Percentiles rank a stretch among this genome's conserved stretches.
These are phyloP conservation scores for Neocatenulostroma microsporum DNA, from an alignment of 2,329 filamentous ascomycete genomes.

Conservation along the genomic window DNA sequence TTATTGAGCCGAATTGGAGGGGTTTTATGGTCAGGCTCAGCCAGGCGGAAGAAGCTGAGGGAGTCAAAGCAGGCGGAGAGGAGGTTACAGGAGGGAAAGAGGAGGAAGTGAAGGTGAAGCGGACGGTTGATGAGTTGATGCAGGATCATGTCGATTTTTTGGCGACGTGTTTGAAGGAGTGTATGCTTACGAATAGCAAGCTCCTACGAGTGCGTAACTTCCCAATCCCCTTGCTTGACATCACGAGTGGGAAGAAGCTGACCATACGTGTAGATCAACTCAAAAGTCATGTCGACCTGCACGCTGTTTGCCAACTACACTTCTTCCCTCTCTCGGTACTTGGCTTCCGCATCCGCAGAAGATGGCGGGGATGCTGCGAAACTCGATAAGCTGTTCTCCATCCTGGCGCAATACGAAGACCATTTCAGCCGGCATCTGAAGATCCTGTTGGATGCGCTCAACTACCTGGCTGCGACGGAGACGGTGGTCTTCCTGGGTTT, in stretches of 20 bases:
- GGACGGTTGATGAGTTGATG: slow-evolving; percentile 96
- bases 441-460: slow-evolving; percentile 87
- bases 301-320: slow-evolving; percentile 90
- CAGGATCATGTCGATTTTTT: slow-evolving; percentile 98
- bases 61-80: slow-evolving; percentile 1
- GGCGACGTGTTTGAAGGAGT: slow-evolving; percentile 95
- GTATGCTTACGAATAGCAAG: slow-evolving; percentile 97
- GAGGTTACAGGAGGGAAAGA: slow-evolving; percentile 32
- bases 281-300: slow-evolving; percentile 93
- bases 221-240: too few species aligned
- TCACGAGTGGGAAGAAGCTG: too few species aligned
- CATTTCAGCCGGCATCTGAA: slow-evolving; percentile 90
- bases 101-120: slow-evolving; percentile 31
- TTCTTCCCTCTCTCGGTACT: slow-evolving; percentile 72
- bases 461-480: slow-evolving; percentile 95
- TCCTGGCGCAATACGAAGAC: slow-evolving; percentile 82
- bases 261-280: slow-evolving; percentile 98
- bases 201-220: slow-evolving; percentile 71
- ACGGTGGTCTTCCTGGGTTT: slow-evolving; percentile 88
- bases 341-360: too few species aligned
- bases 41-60: slow-evolving; percentile 42
- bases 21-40: slow-evolving; percentile 82
- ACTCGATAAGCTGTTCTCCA: slow-evolving; percentile 73
- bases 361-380: slow-evolving; percentile 47
- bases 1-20: slow-evolving; percentile 97